Conservation (phyloP, 2,329 filamentous ascomycete genomes). For the Metarhizium robertsii region DNA sequence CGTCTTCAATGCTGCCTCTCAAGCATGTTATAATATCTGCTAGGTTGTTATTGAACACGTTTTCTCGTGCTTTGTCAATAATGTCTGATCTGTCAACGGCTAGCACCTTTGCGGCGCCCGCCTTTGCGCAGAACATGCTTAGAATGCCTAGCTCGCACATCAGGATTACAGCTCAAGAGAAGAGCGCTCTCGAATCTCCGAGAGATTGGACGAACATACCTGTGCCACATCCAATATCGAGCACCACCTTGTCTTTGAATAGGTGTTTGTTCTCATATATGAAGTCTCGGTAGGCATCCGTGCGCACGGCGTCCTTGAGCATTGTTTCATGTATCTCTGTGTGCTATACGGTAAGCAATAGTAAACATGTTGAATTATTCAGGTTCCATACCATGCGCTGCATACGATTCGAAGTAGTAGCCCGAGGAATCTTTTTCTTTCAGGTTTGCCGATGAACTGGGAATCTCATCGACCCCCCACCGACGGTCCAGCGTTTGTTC, state of each 20-base stretch:
- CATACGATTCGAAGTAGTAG: constrained; percentile 54
- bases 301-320: constrained; percentile 83
- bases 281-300: constrained; percentile 88
- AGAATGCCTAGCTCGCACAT: constrained; percentile 54
- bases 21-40: constrained; percentile 67
- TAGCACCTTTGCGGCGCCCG: constrained; percentile 77
- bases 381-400: constrained; percentile 42
- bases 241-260: constrained; percentile 75
- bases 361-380: background rate
- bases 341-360: background rate
- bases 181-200: constrained; percentile 10
- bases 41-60: constrained; percentile 73
- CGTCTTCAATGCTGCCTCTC: constrained; percentile 81
- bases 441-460: background rate
- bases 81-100: constrained; percentile 91
- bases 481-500: constrained; percentile 58
- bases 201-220: constrained; percentile 25
- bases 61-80: constrained; percentile 76
- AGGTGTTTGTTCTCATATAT: constrained; percentile 86
- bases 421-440: constrained; percentile 24
- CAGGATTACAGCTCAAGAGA: background rate
- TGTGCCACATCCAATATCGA: constrained; percentile 84
- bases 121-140: constrained; percentile 89
- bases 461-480: constrained; percentile 43
- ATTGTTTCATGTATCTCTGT: constrained; percentile 88